Base-by-base conservation (phyloP, 805 yeast genomes). In the Cyberlindnera subsufficiens region DNA sequence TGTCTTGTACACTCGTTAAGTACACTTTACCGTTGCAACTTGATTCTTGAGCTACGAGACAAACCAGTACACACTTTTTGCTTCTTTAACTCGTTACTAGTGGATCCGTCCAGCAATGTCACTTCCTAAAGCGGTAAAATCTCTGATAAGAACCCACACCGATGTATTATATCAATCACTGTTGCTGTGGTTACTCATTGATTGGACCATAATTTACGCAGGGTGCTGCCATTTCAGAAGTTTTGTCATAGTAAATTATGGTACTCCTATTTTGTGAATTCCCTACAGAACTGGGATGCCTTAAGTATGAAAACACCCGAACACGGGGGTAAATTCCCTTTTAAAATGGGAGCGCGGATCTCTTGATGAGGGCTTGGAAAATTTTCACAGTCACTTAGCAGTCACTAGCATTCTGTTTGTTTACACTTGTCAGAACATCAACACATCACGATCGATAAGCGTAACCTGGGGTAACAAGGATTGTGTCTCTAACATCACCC, bases 331-430 rank as follows among this genome's bases (percentile, higher is more conserved):
- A 5, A 30, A 18, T n/a, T 30, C 19, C 40, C 40, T 15, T 16
- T 19, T n/a, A 37, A 17, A 30, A 18, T 29, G 30, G 40, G 34
- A 30, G 29, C 7, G 19, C 32, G 27, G 33, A 31, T 31, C 35
- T 31, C 18, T 13, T n/a, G 40, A 31, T 17, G 27, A 32, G 40
- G 40, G 40, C 37, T 30, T 22, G 13, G 45, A 55, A 56, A 57
- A 57, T 54, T 57, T 57, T 57, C 61, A 57, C 59, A 56, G 59
- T 56, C 61, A 55, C 61, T 55, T 49, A 51, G 54, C 60, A 55
- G 60, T 55, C 60, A 53, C 56, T 42, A 14, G 22, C 42, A 16
- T 43, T 42, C 35, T 42, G 43, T 42, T 42, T 31, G 49, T 39
- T 36, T 45, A 45, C 43, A 22, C 44, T 44, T 42, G 35, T 16